phyloP scores from a whole-genome alignment of 2,329 filamentous ascomycete species.

The Microsporum ferrugineum region DNA sequence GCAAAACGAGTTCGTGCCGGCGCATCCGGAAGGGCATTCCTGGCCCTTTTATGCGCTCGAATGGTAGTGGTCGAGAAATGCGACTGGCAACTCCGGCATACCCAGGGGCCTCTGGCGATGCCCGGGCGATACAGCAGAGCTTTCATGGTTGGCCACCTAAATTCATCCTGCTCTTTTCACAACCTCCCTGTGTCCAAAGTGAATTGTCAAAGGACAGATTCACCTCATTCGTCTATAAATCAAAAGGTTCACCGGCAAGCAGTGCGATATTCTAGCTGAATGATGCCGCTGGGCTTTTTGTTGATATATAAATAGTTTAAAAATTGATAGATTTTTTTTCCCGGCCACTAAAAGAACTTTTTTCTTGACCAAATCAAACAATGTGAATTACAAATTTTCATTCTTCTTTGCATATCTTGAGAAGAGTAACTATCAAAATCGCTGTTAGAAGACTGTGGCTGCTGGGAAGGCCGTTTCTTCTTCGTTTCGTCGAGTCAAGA shows the following conservation, averaged over 20 bases:
- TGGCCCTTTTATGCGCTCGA: conserved; percentile 21
- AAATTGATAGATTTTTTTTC: not conserved
- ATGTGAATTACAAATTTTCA: not conserved
- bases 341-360: conserved; percentile 2
- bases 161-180: not conserved
- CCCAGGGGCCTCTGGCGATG: conserved; percentile 23
- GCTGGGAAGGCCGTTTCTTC: not conserved
- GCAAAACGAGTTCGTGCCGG: conserved; percentile 79
- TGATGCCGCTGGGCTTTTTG: not conserved
- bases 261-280: not conserved
- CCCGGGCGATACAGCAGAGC: not conserved
- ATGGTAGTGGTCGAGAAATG: conserved; percentile 22
- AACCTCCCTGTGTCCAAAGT: not conserved
- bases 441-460: not conserved
- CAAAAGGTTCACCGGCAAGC: not conserved
- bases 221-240: not conserved
- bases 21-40: conserved; percentile 33
- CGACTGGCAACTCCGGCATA: conserved; percentile 27
- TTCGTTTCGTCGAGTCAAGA: not conserved
- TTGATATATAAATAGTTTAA: not conserved
- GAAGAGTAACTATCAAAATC: not conserved
- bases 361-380: conserved; percentile 1
- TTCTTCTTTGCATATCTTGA: not conserved
- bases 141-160: not conserved
- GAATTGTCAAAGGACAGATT: not conserved